These are phyloP conservation scores for Platismatia glauca DNA, from an alignment of 495 filamentous ascomycete species.

Conservation along the genomic window DNA sequence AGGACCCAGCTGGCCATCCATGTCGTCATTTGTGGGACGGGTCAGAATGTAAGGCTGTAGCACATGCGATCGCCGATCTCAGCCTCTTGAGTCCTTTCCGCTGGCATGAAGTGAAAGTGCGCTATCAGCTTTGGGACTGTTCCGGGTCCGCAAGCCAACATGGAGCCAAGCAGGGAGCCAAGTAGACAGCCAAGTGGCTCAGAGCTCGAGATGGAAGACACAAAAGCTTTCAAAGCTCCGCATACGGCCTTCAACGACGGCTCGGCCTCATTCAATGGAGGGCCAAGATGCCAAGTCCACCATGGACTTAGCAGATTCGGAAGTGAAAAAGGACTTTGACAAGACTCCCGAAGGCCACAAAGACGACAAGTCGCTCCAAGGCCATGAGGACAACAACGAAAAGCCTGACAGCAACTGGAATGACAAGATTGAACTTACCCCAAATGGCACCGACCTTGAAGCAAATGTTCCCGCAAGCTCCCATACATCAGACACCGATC, in stretches of 20 bases:
- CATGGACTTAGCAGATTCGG: neutral
- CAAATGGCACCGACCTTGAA: conserved; percentile 12
- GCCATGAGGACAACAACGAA: neutral
- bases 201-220: conserved; percentile 2
- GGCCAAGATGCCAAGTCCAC: neutral
- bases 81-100: neutral
- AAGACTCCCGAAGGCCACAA: neutral
- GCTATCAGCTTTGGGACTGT: too few relatives aligned
- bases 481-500: neutral
- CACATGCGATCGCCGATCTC: neutral
- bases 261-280: neutral
- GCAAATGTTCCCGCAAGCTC: conserved; percentile 5
- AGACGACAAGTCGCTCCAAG: neutral
- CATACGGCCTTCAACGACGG: neutral
- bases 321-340: neutral
- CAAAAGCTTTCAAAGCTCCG: conserved; percentile 6
- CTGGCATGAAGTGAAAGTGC: neutral
- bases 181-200: too few relatives aligned
- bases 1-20: too few relatives aligned
- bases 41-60: too few relatives aligned
- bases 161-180: neutral
- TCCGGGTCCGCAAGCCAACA: neutral
- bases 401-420: neutral
- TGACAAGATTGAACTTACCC: neutral
- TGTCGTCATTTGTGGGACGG: too few relatives aligned